phyloP scores from a whole-genome alignment of 2,329 filamentous ascomycete species.

The Aspergillus alliaceus region DNA sequence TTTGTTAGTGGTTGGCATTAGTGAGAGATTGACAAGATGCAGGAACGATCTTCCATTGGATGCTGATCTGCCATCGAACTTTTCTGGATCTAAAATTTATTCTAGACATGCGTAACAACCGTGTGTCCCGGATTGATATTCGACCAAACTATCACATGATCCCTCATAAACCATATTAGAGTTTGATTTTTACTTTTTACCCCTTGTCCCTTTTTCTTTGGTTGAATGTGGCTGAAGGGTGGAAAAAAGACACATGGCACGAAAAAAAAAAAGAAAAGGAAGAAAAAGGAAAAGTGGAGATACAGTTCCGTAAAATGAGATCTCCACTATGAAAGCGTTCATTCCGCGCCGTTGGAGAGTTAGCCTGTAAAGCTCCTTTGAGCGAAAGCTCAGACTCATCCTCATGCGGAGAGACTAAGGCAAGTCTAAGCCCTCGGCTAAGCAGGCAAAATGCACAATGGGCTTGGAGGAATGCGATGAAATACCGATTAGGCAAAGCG shows the following conservation, averaged over 20 bases:
- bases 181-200: not conserved
- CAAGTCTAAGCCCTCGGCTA: slow-evolving; percentile 5
- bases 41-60: not conserved
- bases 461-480: not conserved
- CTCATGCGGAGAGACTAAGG: slow-evolving; percentile 1
- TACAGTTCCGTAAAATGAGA: slow-evolving; percentile 20
- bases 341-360: slow-evolving; percentile 21
- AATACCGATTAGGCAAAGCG: not conserved
- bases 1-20: not conserved
- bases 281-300: slow-evolving; percentile 14
- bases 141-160: not conserved
- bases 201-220: not conserved
- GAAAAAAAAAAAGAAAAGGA: slow-evolving; percentile 17
- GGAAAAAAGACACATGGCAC: slow-evolving; percentile 19
- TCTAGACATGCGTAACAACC: not conserved
- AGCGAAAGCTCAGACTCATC: not conserved
- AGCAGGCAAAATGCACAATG: slow-evolving; percentile 7
- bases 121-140: not conserved
- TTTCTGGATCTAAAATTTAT: not conserved
- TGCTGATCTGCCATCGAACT: not conserved
- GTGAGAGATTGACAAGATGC: not conserved
- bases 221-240: not conserved
- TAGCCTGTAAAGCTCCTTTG: not conserved
- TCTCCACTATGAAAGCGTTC: slow-evolving; percentile 20
- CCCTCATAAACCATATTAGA: not conserved